Percentiles rank a stretch among this genome's conserved stretches.
Conservation (phyloP, 2,329 filamentous ascomycete genomes). For the Cercospora berteroae region DNA sequence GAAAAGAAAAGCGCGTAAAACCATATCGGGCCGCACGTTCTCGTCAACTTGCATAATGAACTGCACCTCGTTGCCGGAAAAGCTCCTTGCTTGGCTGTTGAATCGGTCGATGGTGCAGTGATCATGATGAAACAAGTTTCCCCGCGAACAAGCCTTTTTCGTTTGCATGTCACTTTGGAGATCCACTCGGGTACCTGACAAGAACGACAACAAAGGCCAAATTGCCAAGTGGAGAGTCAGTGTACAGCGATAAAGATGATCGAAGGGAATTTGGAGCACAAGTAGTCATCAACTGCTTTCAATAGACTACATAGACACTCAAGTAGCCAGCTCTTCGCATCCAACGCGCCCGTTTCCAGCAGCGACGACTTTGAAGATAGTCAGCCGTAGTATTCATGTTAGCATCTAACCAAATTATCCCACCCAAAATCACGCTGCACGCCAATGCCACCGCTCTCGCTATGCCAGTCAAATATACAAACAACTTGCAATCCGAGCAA, state of each 20-base stretch:
- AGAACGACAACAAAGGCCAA: neutral
- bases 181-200: neutral
- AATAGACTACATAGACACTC: constrained; percentile 8
- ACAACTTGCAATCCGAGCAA: neutral
- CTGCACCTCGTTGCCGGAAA: neutral
- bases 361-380: neutral
- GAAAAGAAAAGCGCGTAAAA: neutral
- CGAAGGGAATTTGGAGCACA: neutral
- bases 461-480: neutral
- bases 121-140: neutral
- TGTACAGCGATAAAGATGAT: neutral
- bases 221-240: neutral
- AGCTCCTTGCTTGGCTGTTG: neutral
- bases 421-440: neutral
- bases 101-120: neutral
- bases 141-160: neutral
- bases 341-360: neutral
- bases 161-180: neutral
- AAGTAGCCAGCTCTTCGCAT: constrained; percentile 21
- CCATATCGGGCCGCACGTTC: neutral
- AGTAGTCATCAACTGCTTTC: neutral
- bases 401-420: neutral
- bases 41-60: neutral
- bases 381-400: neutral
- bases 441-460: neutral